Evolutionary conservation across 2,329 filamentous ascomycete genomes (phyloP).

Genomic region (Colletotrichum musae): DNA sequence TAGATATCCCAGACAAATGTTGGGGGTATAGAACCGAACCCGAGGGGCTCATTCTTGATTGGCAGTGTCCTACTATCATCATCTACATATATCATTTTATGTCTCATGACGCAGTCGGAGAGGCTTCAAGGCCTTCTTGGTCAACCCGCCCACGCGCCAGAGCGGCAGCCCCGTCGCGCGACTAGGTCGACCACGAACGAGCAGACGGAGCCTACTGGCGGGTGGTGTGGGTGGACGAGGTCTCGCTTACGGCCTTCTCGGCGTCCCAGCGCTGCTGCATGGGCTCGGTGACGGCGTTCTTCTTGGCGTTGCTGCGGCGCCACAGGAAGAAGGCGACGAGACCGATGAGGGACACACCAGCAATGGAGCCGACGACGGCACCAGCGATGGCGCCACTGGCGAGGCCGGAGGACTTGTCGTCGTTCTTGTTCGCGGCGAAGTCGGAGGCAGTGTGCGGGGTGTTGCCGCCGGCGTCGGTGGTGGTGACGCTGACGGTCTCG

Average conservation of each 20-base stretch:
- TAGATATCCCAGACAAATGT: background rate
- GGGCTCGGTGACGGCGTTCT: constrained; percentile 28
- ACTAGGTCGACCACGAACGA: background rate
- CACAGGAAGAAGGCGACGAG: constrained; percentile 71
- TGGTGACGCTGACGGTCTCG: constrained; percentile 40
- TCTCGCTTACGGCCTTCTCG: constrained; percentile 41
- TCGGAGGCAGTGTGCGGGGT: constrained; percentile 44
- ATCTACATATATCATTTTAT: constrained; percentile 14
- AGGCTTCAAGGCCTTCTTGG: background rate
- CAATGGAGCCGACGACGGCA: constrained; percentile 78
- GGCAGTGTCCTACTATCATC: constrained; percentile 19
- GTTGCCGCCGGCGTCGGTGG: constrained; percentile 33
- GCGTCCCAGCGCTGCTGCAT: constrained; percentile 43
- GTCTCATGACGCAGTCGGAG: background rate
- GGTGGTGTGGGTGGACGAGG: constrained; percentile 30
- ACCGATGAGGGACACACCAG: constrained; percentile 73
- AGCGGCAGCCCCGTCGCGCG: background rate
- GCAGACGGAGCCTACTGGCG: background rate
- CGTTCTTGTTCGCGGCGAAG: constrained; percentile 45
- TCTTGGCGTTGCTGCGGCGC: constrained; percentile 49
- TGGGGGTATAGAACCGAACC: background rate
- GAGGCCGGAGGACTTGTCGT: constrained; percentile 55
- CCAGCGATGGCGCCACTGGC: constrained; percentile 82
- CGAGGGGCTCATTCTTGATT: background rate
- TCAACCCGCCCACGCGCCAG: background rate